Conservation (phyloP, 495 filamentous ascomycete genomes). For the Neurospora tetraspora region DNA sequence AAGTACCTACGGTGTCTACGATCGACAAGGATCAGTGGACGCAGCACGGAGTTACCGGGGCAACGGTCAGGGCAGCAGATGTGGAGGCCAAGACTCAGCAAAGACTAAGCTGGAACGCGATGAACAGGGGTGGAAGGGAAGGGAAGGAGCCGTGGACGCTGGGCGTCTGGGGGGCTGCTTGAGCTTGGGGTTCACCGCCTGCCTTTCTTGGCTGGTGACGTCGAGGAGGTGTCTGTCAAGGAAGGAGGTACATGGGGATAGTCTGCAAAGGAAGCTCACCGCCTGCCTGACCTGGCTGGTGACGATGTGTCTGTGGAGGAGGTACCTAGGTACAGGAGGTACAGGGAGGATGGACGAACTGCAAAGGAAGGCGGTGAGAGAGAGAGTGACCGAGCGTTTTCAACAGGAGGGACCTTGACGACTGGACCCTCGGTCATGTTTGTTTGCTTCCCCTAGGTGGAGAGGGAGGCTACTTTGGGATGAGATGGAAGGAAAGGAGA, state of each 20-base stretch:
- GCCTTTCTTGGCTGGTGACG: background rate
- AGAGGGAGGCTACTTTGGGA: background rate
- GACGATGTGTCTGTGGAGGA: background rate
- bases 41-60: slow-evolving; percentile 64
- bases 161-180: slow-evolving; percentile 57
- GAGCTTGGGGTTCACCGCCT: background rate
- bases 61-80: slow-evolving; percentile 49
- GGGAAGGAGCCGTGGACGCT: slow-evolving; percentile 59
- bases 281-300: background rate
- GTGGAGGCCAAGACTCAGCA: slow-evolving; percentile 43
- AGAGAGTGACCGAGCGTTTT: background rate
- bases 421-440: background rate
- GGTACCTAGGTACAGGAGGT: background rate
- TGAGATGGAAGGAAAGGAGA: background rate
- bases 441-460: background rate
- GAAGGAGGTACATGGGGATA: background rate
- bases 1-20: slow-evolving; percentile 67
- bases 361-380: background rate
- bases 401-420: background rate
- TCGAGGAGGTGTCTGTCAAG: background rate
- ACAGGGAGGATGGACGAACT: background rate
- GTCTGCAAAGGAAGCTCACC: background rate
- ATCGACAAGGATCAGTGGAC: slow-evolving; percentile 80
- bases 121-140: slow-evolving; percentile 34
- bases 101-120: slow-evolving; percentile 51